phyloP scores from a whole-genome alignment of 768 basidiomycete species.

The Boletus speciosus region DNA sequence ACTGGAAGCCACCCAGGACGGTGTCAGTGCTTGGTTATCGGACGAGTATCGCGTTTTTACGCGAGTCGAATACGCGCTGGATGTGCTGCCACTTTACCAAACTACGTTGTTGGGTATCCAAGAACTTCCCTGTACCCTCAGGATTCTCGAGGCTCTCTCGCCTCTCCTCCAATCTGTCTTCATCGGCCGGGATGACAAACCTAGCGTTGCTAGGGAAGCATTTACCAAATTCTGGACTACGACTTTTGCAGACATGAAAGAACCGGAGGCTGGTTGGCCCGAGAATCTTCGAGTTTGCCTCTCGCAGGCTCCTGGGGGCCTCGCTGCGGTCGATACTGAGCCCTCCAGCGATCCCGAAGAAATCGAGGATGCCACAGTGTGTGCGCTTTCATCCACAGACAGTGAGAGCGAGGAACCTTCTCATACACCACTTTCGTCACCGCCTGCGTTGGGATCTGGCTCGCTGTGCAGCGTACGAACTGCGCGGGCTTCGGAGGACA shows the following conservation, averaged over 20 bases:
- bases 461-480: constrained; percentile 5
- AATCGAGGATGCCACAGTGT: constrained; percentile 11
- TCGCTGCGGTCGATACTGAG: constrained; percentile 9
- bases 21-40: constrained; percentile 57
- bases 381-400: not conserved
- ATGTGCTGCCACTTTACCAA: constrained; percentile 64
- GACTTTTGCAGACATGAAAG: constrained; percentile 38
- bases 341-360: constrained; percentile 28
- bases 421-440: constrained; percentile 11
- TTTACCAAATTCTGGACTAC: constrained; percentile 64
- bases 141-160: constrained; percentile 45
- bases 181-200: constrained; percentile 45
- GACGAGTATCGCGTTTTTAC: constrained; percentile 53
- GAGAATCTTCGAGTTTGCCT: constrained; percentile 40
- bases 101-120: constrained; percentile 51
- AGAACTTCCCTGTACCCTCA: constrained; percentile 38
- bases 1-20: constrained; percentile 50
- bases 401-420: constrained; percentile 4
- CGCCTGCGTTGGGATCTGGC: not conserved
- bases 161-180: constrained; percentile 59
- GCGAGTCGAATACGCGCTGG: constrained; percentile 53
- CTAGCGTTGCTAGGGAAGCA: constrained; percentile 41
- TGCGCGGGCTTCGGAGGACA: not conserved
- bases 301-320: not conserved
- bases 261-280: constrained; percentile 55